Conservation (phyloP, 2,329 filamentous ascomycete species). For the Septoria petroselini region DNA sequence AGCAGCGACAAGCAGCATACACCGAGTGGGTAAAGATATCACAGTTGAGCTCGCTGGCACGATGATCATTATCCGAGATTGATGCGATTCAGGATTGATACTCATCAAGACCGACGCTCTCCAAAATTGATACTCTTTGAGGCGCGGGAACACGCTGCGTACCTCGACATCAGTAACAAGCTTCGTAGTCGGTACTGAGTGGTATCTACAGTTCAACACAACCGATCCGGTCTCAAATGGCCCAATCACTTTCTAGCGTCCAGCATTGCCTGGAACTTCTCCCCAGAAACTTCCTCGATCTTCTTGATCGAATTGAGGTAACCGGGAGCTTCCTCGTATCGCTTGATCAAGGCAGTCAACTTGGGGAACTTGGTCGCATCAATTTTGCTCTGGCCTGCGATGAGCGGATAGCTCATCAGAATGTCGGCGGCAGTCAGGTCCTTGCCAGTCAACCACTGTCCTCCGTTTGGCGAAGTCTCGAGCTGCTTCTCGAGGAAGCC, state of each 20-base stretch:
- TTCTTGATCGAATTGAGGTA: constrained; percentile 51
- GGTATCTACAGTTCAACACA: not conserved
- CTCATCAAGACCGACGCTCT: no score
- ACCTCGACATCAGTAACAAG: no score
- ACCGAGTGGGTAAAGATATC: no score
- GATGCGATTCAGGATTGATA: no score
- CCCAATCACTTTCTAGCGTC: constrained; percentile 2
- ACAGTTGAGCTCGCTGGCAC: no score
- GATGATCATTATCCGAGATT: no score
- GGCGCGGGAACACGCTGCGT: no score
- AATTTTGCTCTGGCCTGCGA: constrained; percentile 44
- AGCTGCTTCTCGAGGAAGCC: constrained; percentile 53
- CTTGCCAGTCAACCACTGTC: constrained; percentile 51
- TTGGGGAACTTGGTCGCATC: constrained; percentile 48
- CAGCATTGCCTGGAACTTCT: constrained; percentile 24
- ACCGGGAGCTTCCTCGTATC: constrained; percentile 44
- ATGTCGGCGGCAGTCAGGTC: constrained; percentile 53
- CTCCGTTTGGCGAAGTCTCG: constrained; percentile 46
- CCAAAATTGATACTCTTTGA: no score
- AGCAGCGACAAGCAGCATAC: no score
- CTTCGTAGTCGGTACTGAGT: not conserved
- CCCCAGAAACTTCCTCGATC: constrained; percentile 45
- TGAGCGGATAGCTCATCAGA: constrained; percentile 52
- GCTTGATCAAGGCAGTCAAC: constrained; percentile 47
- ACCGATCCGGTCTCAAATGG: not conserved